These are phyloP conservation scores for Westerdykella ornata DNA, from an alignment of 2,329 filamentous ascomycete genomes.

Conservation along the genomic window DNA sequence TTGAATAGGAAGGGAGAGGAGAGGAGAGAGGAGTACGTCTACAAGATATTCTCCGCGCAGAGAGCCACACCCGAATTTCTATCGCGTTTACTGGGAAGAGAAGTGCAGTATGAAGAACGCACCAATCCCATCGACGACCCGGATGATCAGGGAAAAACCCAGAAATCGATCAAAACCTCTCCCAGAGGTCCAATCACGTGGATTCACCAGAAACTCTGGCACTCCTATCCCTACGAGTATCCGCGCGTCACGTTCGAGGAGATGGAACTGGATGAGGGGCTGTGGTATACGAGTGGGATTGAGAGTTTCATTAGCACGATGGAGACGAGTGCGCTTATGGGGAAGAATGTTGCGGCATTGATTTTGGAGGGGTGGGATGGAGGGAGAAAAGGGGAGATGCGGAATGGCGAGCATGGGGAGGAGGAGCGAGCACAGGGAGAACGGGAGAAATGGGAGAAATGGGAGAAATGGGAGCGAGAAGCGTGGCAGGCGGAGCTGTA, in stretches of 20 bases:
- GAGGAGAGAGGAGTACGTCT: slow-evolving; percentile 48
- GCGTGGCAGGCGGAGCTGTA: no score
- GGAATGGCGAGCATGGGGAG: no score
- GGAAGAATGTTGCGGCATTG: slow-evolving; percentile 71
- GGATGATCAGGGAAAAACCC: no score
- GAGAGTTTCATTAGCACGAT: slow-evolving; percentile 95
- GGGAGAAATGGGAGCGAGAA: no score
- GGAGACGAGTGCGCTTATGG: slow-evolving; percentile 92
- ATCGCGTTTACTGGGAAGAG: slow-evolving; percentile 41
- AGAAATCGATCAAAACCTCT: neutral
- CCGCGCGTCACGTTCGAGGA: slow-evolving; percentile 85
- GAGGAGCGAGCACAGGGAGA: no score
- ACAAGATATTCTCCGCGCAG: slow-evolving; percentile 60
- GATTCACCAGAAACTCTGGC: slow-evolving; percentile 70
- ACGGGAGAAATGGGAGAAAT: no score
- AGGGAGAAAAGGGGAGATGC: no score
- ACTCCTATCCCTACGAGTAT: slow-evolving; percentile 78
- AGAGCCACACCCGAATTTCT: slow-evolving; percentile 46
- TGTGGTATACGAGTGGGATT: slow-evolving; percentile 66
- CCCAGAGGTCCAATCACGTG: slow-evolving; percentile 41
- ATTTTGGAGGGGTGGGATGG: slow-evolving; percentile 55
- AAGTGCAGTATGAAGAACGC: slow-evolving; percentile 26
- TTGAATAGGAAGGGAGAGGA: slow-evolving; percentile 47
- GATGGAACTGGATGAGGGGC: slow-evolving; percentile 55
- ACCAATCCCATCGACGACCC: slow-evolving; percentile 23